Percentiles rank a stretch among this genome's conserved stretches.
Evolutionary conservation across 306 rosid species (phyloP).

Genomic region (Geum urbanum): DNA sequence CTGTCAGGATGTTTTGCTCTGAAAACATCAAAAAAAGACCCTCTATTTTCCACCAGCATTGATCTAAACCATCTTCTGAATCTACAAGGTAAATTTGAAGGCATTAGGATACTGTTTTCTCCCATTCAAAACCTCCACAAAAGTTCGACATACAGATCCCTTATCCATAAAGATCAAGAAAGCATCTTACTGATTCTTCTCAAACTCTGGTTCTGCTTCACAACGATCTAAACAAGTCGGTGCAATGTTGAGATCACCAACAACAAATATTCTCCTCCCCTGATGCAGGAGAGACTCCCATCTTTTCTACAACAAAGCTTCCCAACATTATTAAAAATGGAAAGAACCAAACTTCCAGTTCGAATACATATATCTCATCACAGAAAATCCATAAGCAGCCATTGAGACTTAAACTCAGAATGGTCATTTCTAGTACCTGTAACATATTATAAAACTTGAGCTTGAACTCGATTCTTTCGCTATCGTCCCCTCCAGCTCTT

Average conservation of each 20-base stretch:
- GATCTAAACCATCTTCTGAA: slow-evolving; percentile 91
- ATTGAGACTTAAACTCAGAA: not conserved
- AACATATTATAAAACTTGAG: slow-evolving; percentile 58
- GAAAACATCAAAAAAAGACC: slow-evolving; percentile 68
- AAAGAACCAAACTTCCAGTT: not conserved
- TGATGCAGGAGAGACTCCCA: slow-evolving; percentile 69
- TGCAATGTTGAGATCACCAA: slow-evolving; percentile 97
- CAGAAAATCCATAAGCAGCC: not conserved
- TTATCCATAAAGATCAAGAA: slow-evolving; percentile 24
- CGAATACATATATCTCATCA: not conserved
- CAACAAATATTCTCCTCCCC: slow-evolving; percentile 71
- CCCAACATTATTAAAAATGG: slow-evolving; percentile 32
- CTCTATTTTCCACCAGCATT: slow-evolving; percentile 57
- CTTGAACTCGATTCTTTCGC: slow-evolving; percentile 74
- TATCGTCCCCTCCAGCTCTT: slow-evolving; percentile 73
- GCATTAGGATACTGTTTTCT: not conserved
- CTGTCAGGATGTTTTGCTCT: slow-evolving; percentile 78
- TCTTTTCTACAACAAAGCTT: slow-evolving; percentile 63
- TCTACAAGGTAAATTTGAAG: slow-evolving; percentile 41
- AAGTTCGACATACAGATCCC: not conserved
- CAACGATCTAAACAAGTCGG: slow-evolving; percentile 79
- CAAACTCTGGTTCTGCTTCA: slow-evolving; percentile 92
- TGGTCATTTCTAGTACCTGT: slow-evolving; percentile 48
- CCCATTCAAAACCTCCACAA: not conserved
- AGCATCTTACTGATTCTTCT: slow-evolving; percentile 61